Conservation (phyloP, 2,329 filamentous ascomycete species). For the Aureobasidium leucospermi region DNA sequence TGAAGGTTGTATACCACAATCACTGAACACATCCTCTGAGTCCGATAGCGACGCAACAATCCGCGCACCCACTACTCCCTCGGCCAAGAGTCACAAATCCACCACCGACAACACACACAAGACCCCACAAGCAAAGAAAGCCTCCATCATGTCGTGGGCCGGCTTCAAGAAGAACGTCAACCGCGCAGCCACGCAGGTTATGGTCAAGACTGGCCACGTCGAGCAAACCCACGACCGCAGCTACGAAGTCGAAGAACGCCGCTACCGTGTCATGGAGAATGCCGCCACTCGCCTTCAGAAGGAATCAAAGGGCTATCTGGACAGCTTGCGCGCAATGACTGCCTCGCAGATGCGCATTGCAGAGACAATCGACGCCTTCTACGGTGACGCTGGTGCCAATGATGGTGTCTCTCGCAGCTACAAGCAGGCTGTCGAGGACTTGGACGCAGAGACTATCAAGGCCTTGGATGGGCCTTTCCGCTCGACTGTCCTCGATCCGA, state of each 20-base stretch:
- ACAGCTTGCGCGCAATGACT: conserved; percentile 96
- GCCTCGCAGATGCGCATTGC: conserved; percentile 99
- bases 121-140: not conserved
- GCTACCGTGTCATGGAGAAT: conserved; percentile 95
- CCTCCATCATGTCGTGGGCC: conserved; percentile 55
- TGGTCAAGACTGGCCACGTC: conserved; percentile 99
- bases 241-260: conserved; percentile 88
- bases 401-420: conserved; percentile 96
- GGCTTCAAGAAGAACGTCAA: conserved; percentile 53
- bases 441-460: conserved; percentile 98
- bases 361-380: conserved; percentile 98
- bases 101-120: not conserved
- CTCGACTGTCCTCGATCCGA: conserved; percentile 90
- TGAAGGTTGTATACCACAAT: not conserved
- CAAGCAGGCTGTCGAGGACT: conserved; percentile 95
- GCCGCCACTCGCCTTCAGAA: conserved; percentile 89
- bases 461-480: conserved; percentile 93
- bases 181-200: conserved; percentile 97
- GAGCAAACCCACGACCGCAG: conserved; percentile 98
- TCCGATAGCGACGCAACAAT: not conserved
- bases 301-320: conserved; percentile 95
- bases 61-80: not conserved
- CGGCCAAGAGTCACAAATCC: not conserved
- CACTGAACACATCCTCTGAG: not conserved
- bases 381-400: conserved; percentile 87